Conservation (phyloP, 1,139 yeast species). For the Hansenula lynferdii region DNA sequence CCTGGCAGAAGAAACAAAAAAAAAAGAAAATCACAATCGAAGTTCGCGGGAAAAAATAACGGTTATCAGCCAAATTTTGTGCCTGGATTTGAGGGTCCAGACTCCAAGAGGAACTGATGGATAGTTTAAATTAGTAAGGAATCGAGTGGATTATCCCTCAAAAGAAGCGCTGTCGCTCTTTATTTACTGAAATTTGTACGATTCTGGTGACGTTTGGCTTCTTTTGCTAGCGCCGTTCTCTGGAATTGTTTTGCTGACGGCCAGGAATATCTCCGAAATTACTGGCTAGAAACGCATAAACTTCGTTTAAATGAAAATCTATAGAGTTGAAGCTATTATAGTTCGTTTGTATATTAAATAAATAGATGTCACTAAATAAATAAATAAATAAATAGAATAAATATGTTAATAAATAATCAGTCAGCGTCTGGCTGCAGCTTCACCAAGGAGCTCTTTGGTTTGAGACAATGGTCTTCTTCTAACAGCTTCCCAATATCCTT, state of each 20-base stretch:
- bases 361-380: neutral
- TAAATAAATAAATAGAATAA: neutral
- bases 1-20: neutral
- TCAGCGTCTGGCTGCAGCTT: constrained; percentile 9
- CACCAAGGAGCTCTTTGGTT: constrained; percentile 71
- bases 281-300: neutral
- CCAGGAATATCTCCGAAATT: constrained; percentile 2
- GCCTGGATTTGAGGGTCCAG: no score
- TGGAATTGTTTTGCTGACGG: no score
- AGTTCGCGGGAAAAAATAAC: no score
- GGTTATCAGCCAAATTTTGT: no score
- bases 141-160: no score
- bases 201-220: no score
- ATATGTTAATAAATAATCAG: neutral
- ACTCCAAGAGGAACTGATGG: no score
- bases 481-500: constrained; percentile 79
- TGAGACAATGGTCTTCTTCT: constrained; percentile 81
- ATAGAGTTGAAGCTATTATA: neutral
- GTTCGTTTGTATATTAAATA: neutral
- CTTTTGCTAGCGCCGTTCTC: no score
- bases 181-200: no score
- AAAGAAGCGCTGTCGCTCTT: no score
- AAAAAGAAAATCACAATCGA: neutral
- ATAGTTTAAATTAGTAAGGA: no score
- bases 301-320: neutral